Evolutionary conservation across 2,329 filamentous ascomycete species (phyloP), one percentile per base, ranked within the genome.

Genomic region (Mollisiaceae sp.): DNA sequence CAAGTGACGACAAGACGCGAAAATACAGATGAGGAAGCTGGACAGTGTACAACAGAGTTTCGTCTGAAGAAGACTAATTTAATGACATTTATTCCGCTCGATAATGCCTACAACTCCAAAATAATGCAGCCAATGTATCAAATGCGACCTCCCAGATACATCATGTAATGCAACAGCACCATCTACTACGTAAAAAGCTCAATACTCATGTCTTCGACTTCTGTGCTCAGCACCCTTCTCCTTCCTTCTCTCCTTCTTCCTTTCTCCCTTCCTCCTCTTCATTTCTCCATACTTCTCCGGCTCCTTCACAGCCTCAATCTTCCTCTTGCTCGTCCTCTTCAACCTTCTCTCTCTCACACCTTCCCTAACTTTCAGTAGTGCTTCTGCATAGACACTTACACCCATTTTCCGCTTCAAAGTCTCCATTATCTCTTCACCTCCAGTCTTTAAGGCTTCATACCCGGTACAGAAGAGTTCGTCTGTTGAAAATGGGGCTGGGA

Each of bases 321-420:
- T 92, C 74, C 95, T 86, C 86, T 99, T 99, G 69, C 85, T 87
- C 62, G 90, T 87, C 69, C 96, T 83, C 73, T 89, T 86, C 75
- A 92, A 87, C 70, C 95, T 84, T 73, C 90, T 87, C 69, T 85
- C 84, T 74, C 86, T 86, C n/a, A 95, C 89, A 18, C 84, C 85
- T 60, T 91, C 88, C 66, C 92, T 87, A 8, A 96, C 92, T 47
- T 85, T 85, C 45, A 91, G 78, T 74, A 98, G 82, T 55, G 89
- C 84, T 62, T 84, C 83, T n/a, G 94, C 88, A 79, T 94, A 99
- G 67, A 87, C 87, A 0, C 88, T 86, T 1, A 91, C 92, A 47
- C 94, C 95, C 60, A 97, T 83, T 75, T 91, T 93, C 81, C 89
- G 90, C 80, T 97, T 93, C 65, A 99, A 77, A n/a, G 85, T 80